These are phyloP conservation scores for Brettanomyces anomalus DNA, from an alignment of 805 yeast genomes.

Conservation along the genomic window DNA sequence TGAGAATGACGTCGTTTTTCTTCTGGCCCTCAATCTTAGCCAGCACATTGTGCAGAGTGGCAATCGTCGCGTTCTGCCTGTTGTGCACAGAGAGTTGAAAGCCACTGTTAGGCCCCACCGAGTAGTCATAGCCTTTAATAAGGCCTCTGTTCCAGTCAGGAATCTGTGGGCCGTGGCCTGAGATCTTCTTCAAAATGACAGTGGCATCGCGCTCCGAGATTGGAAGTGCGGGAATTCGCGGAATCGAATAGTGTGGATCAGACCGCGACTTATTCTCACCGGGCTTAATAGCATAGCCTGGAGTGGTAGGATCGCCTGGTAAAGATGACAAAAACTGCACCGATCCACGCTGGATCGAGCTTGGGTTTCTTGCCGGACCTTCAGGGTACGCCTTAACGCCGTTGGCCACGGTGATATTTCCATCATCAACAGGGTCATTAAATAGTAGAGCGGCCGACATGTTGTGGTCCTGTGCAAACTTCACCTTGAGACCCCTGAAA, in stretches of 20 bases:
- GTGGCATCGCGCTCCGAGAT: slow-evolving; percentile 53
- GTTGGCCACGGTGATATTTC: slow-evolving; percentile 38
- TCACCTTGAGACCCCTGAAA: slow-evolving; percentile 68
- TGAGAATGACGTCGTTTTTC: slow-evolving; percentile 42
- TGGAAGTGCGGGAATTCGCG: slow-evolving; percentile 64
- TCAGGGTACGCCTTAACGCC: slow-evolving; percentile 62
- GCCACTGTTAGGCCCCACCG: slow-evolving; percentile 29
- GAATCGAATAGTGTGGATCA: slow-evolving; percentile 43
- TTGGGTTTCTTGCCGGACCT: slow-evolving; percentile 73
- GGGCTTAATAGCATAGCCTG: slow-evolving; percentile 57
- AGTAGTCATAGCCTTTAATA: slow-evolving; percentile 28
- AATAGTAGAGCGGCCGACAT: slow-evolving; percentile 59
- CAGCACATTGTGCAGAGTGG: slow-evolving; percentile 55
- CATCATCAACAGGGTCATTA: slow-evolving; percentile 64
- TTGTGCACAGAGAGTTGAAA: slow-evolving; percentile 45
- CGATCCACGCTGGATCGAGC: slow-evolving; percentile 69
- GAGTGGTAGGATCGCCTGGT: slow-evolving; percentile 79
- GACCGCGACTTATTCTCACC: slow-evolving; percentile 40
- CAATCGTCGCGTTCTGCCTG: slow-evolving; percentile 51
- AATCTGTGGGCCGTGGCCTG: slow-evolving; percentile 46
- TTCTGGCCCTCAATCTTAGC: slow-evolving; percentile 51
- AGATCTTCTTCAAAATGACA: slow-evolving; percentile 51
- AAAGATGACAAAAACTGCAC: slow-evolving; percentile 49
- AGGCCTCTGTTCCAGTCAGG: slow-evolving; percentile 19
- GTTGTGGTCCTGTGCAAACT: slow-evolving; percentile 66